Evolutionary conservation across 163 green algal species (phyloP), one percentile per base, ranked within the genome.

Genomic region (Scenedesmus sp.): DNA sequence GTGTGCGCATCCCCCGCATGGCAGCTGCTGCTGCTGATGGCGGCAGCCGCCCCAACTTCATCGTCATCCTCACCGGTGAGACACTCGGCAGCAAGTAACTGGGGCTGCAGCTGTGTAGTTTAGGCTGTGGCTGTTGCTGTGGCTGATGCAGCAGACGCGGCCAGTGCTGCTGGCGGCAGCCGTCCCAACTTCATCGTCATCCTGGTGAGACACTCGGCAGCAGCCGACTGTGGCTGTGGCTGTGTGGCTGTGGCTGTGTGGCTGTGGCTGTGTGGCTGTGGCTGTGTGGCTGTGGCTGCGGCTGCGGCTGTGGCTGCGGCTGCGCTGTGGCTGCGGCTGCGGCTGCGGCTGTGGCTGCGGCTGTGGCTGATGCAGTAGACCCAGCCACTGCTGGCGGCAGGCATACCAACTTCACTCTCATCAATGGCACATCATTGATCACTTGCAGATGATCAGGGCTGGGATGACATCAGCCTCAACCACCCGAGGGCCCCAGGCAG

Each of bases 101-200:
- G 34, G 34, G 34, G 34, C 34, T 46, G 34, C 34, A 46, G 34
- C 34, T 46, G 34, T 46, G 34, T 46, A 46, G 34, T 46, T 46
- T 46, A 46, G 34, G 34, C 34, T 46, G 34, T 46, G 34, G 34
- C 34, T 46, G 34, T 46, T 46, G 34, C 34, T 46, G 34, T 46
- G 34, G 34, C 34, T 46, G 34, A 46, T 46, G 20, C 70, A 34
- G 70, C 70, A 26, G 23, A 26, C 34, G 34, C 34, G 34, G 34
- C 34, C 34, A 46, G 34, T 54, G 70, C 46, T 52, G 34, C 34
- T 46, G 34, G 34, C 34, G 70, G 70, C 70, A 79, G 2, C 3
- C 15, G 20, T 3, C 88, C 88, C 60, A 92, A 92, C 88, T 87
- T 92, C 88, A 88, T 92, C 88, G 82, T 92, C 9, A 87, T 92